These are phyloP conservation scores for Styphnolobium japonicum DNA, from an alignment of 306 rosid species.

Conservation along the genomic window DNA sequence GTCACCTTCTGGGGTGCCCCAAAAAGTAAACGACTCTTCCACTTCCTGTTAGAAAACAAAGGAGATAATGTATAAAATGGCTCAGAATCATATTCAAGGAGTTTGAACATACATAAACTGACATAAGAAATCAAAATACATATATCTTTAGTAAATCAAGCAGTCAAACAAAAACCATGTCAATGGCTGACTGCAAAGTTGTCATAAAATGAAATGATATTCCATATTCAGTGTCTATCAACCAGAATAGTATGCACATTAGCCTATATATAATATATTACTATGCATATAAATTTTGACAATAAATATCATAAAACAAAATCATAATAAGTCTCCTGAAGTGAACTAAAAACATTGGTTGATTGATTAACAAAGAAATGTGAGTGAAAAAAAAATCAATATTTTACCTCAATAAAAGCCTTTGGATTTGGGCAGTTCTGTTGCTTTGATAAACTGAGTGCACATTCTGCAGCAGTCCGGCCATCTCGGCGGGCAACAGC, in stretches of 20 bases:
- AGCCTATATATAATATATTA: background rate
- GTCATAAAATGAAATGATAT: background rate
- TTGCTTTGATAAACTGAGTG: constrained; percentile 78
- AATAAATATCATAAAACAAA: background rate
- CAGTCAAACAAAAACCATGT: background rate
- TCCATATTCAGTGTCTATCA: background rate
- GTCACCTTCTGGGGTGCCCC: constrained; percentile 99
- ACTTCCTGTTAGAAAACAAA: constrained; percentile 69
- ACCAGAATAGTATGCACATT: background rate
- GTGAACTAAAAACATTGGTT: background rate
- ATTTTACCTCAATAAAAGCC: constrained; percentile 82
- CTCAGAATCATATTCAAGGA: background rate
- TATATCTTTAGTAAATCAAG: constrained; percentile 1
- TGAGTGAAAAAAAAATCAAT: background rate
- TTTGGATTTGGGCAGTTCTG: constrained; percentile 96
- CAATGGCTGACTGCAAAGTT: background rate
- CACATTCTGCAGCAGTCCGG: constrained; percentile 79
- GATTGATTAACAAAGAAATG: background rate
- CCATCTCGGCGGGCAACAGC: constrained; percentile 97
- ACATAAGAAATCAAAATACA: background rate
- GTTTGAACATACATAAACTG: background rate
- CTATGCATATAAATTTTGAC: background rate
- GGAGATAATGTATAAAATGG: background rate
- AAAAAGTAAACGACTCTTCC: constrained; percentile 68
- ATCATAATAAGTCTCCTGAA: background rate